Conservation (phyloP, 2,329 filamentous ascomycete species). For the Aspergillus sergii region DNA sequence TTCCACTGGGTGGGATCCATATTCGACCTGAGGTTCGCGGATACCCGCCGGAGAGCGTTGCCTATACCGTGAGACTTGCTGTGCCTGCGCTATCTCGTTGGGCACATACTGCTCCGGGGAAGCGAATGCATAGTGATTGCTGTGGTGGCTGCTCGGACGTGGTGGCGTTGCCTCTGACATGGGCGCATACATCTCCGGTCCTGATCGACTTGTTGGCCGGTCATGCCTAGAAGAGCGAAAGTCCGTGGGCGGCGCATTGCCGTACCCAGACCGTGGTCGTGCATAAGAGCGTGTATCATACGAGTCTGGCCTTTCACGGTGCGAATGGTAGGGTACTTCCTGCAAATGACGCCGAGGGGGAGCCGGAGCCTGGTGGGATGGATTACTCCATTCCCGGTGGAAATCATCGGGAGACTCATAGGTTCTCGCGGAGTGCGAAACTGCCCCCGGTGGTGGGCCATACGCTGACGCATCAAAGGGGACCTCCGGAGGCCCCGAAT, state of each 20-base stretch:
- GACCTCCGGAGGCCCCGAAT: constrained; percentile 61
- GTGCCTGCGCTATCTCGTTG: constrained; percentile 25
- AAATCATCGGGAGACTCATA: constrained; percentile 37
- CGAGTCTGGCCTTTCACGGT: constrained; percentile 21
- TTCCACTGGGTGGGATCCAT: constrained; percentile 19
- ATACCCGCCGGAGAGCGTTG: constrained; percentile 20
- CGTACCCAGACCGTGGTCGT: constrained; percentile 29
- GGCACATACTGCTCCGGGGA: constrained; percentile 29
- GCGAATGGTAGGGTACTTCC: constrained; percentile 23
- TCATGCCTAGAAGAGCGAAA: constrained; percentile 27
- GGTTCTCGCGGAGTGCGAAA: constrained; percentile 20
- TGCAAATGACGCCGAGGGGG: constrained; percentile 22
- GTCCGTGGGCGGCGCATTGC: constrained; percentile 25
- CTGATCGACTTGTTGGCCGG: constrained; percentile 17
- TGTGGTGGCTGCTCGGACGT: constrained; percentile 21
- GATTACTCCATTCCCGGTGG: constrained; percentile 30
- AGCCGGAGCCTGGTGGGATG: constrained; percentile 20
- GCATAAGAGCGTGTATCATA: constrained; percentile 28
- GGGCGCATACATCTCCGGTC: constrained; percentile 14
- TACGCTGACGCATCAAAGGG: constrained; percentile 49
- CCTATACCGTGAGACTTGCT: constrained; percentile 22
- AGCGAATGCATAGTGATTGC: constrained; percentile 21
- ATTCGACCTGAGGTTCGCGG: constrained; percentile 25
- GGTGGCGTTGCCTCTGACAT: constrained; percentile 7
- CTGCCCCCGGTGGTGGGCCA: constrained; percentile 28